Percentiles rank a stretch among this genome's conserved stretches.
Evolutionary conservation across 768 basidiomycete species (phyloP).

Genomic region (Strobilomyces confusus): DNA sequence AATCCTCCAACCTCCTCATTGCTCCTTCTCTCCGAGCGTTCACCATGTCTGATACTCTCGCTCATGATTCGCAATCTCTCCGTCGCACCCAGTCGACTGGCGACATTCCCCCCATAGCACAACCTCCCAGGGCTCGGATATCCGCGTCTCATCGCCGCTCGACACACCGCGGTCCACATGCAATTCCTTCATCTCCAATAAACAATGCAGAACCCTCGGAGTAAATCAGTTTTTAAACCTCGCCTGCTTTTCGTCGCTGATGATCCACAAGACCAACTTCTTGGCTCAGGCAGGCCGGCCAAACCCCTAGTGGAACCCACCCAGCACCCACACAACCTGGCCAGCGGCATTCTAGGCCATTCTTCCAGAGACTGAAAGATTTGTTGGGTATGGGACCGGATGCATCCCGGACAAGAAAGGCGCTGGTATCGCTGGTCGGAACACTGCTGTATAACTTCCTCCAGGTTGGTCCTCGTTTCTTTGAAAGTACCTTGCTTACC

Average conservation of each 20-base stretch:
- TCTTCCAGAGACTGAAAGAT: slow-evolving; percentile 27
- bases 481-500: slow-evolving; percentile 1
- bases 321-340: slow-evolving; percentile 2
- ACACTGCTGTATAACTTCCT: slow-evolving; percentile 45
- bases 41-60: slow-evolving; percentile 26
- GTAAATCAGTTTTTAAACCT: slow-evolving; percentile 14
- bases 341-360: slow-evolving; percentile 15
- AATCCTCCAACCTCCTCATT: slow-evolving; percentile 23
- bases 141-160: slow-evolving; percentile 29
- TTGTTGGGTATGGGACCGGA: slow-evolving; percentile 53
- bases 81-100: slow-evolving; percentile 35
- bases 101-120: slow-evolving; percentile 26
- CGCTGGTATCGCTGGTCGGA: slow-evolving; percentile 50
- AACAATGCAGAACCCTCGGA: slow-evolving; percentile 14
- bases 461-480: slow-evolving; percentile 42
- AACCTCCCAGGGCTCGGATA: slow-evolving; percentile 26
- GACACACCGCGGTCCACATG: slow-evolving; percentile 21
- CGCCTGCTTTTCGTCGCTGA: slow-evolving; percentile 17
- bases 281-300: slow-evolving; percentile 25
- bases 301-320: slow-evolving; percentile 14
- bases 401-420: slow-evolving; percentile 48
- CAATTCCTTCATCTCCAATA: slow-evolving; percentile 15
- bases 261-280: slow-evolving; percentile 16
- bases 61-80: slow-evolving; percentile 31
- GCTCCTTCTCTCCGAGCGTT: slow-evolving; percentile 15